Evolutionary conservation across 2,329 filamentous ascomycete species (phyloP), one percentile per base, ranked within the genome.

Genomic region (Fusarium nelsonii): DNA sequence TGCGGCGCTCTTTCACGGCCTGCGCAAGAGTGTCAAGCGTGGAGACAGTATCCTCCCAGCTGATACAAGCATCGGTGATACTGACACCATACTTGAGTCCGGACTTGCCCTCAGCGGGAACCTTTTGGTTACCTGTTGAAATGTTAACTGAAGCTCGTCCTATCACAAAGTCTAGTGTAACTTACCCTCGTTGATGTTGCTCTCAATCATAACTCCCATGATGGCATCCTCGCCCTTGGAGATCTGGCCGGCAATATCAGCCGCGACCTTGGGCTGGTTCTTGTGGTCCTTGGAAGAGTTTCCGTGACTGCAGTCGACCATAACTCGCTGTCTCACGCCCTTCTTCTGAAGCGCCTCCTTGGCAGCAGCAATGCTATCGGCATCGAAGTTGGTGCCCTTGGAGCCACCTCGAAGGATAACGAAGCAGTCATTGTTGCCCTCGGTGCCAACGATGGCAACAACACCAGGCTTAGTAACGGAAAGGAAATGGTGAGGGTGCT

Each of bases 201-300:
- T 97, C 85, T 99, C 96, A 76, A 99, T 97, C 96, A 99, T 99
- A 63, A 98, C 93, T 75, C 96, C 96, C 89, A 97, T 95, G 76
- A 99, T 96, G 49, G 85, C 91, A 4, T 87, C 87, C 83, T 98
- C 95, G 36, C 96, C 96, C 60, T 87, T 88, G 56, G 90, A 86
- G 63, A 99, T 92, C 82, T 99, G 96, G 76, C 92, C 90, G 3
- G 92, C 94, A 59, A 99, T 80, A 12, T 85, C 87, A 51, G 89
- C 90, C 5, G 94, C 94, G 20, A 99, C 96, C 85, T 95, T 94
- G 71, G 94, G 94, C 83, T 99, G 96, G 81, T 98, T 99, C 83
- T 90, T 94, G 86, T 98, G 95, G 82, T 98, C 89, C 87, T 99
- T 99, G 78, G 91, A 84, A 45, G 93, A 97, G 84, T 97, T 97